A percentile compares a stretch with the other conserved stretches of the same genome.
Evolutionary conservation across 2,329 filamentous ascomycete genomes (phyloP).

Genomic region (Cylindrodendrum hubeiense): DNA sequence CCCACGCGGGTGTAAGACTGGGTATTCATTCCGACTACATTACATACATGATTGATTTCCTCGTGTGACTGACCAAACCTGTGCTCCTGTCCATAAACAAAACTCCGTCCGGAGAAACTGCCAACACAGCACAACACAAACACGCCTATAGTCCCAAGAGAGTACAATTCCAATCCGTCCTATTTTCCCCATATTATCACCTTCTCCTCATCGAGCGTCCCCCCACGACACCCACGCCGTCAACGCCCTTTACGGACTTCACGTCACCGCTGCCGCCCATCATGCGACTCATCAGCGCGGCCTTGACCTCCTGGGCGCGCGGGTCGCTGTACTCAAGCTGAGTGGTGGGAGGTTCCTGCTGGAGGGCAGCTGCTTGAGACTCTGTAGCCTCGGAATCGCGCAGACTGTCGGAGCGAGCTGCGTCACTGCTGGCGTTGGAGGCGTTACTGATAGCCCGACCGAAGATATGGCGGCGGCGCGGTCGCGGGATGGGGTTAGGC

Average conservation of each 20-base stretch:
- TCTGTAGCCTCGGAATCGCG: slow-evolving; percentile 40
- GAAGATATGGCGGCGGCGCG: slow-evolving; percentile 63
- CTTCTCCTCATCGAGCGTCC: slow-evolving; percentile 42
- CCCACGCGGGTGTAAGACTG: not conserved
- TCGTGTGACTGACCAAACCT: not conserved
- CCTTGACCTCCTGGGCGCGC: slow-evolving; percentile 59
- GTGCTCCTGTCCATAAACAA: not conserved
- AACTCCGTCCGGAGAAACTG: not conserved
- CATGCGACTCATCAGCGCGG: slow-evolving; percentile 60
- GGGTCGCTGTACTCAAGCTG: slow-evolving; percentile 68
- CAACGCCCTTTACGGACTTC: slow-evolving; percentile 25
- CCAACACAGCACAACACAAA: not conserved
- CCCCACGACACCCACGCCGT: slow-evolving; percentile 20
- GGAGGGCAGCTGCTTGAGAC: slow-evolving; percentile 33
- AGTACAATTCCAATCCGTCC: slow-evolving; percentile 1
- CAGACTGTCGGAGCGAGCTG: slow-evolving; percentile 52
- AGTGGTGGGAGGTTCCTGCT: slow-evolving; percentile 57
- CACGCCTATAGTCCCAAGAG: slow-evolving; percentile 9
- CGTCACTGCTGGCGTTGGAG: slow-evolving; percentile 63
- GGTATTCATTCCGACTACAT: slow-evolving; percentile 5
- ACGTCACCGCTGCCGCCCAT: slow-evolving; percentile 41
- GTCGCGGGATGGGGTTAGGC: slow-evolving; percentile 32
- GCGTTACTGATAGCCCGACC: slow-evolving; percentile 71
- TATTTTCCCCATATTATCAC: slow-evolving; percentile 13
- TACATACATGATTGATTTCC: not conserved